Base-by-base conservation (phyloP, 345 rosid genomes). In the Laguncularia racemosa region DNA sequence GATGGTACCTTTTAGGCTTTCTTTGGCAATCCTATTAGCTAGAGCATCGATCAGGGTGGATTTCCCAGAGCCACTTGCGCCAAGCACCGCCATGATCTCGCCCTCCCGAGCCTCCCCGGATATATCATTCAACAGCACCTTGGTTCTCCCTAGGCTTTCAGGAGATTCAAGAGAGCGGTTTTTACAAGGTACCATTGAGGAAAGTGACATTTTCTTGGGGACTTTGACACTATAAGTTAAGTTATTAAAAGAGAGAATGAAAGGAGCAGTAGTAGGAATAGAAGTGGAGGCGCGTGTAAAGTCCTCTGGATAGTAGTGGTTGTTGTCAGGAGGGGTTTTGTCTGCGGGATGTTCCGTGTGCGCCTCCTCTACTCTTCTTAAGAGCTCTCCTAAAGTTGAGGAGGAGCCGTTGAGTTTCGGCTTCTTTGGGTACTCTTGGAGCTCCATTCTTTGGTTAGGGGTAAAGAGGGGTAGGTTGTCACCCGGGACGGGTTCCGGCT, bases 11-110 rank as follows among this genome's bases (percentile, higher is more conserved):
- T 64, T 76, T 16, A 92, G 74, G 63, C 96, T 89, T 8, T 79
- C 96, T 70, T 76, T 84, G 0, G 91, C 69, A 54, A 92, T 92
- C 65, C 97, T 59, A 64, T 78, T 75, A 0, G 98, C 98, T 20
- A 92, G 79, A 17, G 98, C 98, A 54, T 92, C 98, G 5, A 92
- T 86, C 17, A 92, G 55, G 0, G 98, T 92, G 7, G 97, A 93
- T 63, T 93, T 93, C 10, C 99, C 97, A 0, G 99, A 87, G 16
- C 99, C 99, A 55, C 95, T 89, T 4, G 97, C 89, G 4, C 99
- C 97, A 28, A 93, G 86, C 59, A 93, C 95, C 4, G 96, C 99
- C 91, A 87, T 74, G 64, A 93, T 85, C 81, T 68, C 97, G 3
- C 95, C 95, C 68, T 86, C 90, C 47, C 67, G 66, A 0, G 95